These are phyloP conservation scores for Lipomyces sp. DNA, from an alignment of 805 yeast species.

Conservation along the genomic window DNA sequence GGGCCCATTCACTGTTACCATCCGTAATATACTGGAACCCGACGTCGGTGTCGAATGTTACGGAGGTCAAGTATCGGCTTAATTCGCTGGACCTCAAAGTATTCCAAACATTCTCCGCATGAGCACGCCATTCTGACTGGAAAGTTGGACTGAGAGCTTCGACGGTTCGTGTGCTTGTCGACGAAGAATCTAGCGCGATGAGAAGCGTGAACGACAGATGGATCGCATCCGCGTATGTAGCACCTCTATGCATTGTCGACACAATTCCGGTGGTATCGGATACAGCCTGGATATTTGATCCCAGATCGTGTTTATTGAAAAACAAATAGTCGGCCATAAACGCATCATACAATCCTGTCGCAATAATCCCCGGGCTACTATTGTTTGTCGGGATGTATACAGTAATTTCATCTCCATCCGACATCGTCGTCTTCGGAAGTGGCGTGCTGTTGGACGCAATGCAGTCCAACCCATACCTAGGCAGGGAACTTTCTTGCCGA, in stretches of 20 bases:
- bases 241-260: slow-evolving; percentile 15
- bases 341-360: slow-evolving; percentile 12
- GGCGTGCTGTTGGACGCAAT: slow-evolving; percentile 1
- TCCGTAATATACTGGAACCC: slow-evolving; percentile 22
- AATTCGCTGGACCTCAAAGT: slow-evolving; percentile 14
- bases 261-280: background rate
- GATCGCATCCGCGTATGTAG: slow-evolving; percentile 21
- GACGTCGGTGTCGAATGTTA: slow-evolving; percentile 30
- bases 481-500: background rate
- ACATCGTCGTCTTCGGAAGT: slow-evolving; percentile 11
- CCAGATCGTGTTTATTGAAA: slow-evolving; percentile 26
- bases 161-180: background rate
- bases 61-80: slow-evolving; percentile 5
- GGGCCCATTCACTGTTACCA: slow-evolving; percentile 5
- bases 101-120: slow-evolving; percentile 7
- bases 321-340: slow-evolving; percentile 25
- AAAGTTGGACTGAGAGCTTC: background rate
- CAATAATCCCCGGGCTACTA: background rate
- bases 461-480: slow-evolving; percentile 9
- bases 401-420: background rate
- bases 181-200: slow-evolving; percentile 12
- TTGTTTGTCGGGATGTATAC: background rate
- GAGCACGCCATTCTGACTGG: slow-evolving; percentile 13
- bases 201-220: slow-evolving; percentile 34
- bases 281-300: slow-evolving; percentile 8